These are phyloP conservation scores for Dissophora globulifera DNA, from an alignment of 192 early-diverging fungal genomes.

Conservation along the genomic window DNA sequence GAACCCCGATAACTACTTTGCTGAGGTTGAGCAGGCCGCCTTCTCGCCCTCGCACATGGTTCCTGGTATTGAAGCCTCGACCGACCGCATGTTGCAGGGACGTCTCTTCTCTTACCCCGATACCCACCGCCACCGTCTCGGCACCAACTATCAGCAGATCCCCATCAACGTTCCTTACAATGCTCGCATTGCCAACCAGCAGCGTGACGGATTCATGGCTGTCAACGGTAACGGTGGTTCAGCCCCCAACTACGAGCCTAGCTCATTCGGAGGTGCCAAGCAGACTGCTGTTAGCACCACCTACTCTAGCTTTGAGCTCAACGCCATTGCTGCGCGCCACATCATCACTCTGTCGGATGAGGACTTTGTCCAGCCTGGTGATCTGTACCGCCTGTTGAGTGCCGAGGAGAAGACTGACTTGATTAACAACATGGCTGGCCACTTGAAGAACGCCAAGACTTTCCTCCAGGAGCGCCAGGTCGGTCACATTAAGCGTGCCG, in stretches of 20 bases:
- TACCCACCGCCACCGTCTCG: constrained; percentile 74
- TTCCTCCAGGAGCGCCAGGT: constrained; percentile 66
- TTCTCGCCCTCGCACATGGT: constrained; percentile 76
- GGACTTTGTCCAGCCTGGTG: constrained; percentile 73
- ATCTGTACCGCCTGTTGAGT: constrained; percentile 66
- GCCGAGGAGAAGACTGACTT: constrained; percentile 68
- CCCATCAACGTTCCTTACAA: constrained; percentile 72
- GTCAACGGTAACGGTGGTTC: constrained; percentile 66
- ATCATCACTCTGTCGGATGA: constrained; percentile 61
- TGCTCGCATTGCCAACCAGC: constrained; percentile 64
- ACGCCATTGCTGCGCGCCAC: constrained; percentile 63
- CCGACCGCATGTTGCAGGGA: constrained; percentile 78
- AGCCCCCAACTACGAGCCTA: constrained; percentile 71
- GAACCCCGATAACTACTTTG: constrained; percentile 81
- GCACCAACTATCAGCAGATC: constrained; percentile 77
- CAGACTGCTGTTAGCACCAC: constrained; percentile 44
- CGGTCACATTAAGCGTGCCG: constrained; percentile 65
- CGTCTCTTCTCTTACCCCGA: constrained; percentile 80
- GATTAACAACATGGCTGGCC: constrained; percentile 67
- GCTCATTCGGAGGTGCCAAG: constrained; percentile 65
- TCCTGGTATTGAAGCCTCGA: constrained; percentile 73
- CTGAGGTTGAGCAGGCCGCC: constrained; percentile 78
- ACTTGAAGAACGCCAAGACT: constrained; percentile 61
- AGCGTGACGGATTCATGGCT: constrained; percentile 72
- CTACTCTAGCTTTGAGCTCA: constrained; percentile 46